Base-by-base conservation (phyloP, 495 filamentous ascomycete species). In the Penicillium diatomitis region DNA sequence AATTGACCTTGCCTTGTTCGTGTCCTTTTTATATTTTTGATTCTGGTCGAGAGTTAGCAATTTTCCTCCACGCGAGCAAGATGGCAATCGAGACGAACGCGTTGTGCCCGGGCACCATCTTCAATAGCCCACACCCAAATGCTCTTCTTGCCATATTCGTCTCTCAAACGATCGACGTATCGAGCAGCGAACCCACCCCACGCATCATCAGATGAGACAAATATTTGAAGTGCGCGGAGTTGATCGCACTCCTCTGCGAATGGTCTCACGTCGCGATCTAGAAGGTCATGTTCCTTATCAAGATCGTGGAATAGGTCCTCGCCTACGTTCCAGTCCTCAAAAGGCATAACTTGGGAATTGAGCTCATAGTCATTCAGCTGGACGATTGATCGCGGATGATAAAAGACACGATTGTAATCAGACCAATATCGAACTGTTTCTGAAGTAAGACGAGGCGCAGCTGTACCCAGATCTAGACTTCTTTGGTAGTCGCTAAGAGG, bases 211-310 rank as follows among this genome's bases (percentile, higher is more conserved):
- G 84, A 68, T 8, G 80, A 76, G 0, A 86, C 75, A 43, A 96
- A 76, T 20, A 97, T 57, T 58, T 97, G 90, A 31, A 99, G 65
- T 0, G 83, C 91, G 61, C 96, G 90, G 66, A 97, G 72, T 49
- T 87, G 82, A 62, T 99, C 92, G 50, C 90, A 92, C 66, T 96
- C 92, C 67, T 99, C 92, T 2, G 82, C 80, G 58, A 95, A 95
- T 0, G 79, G 78, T 47, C 94, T 76, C 31, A 97, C 58, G 62
- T 99, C 94, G 12, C 90, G 75, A 58, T 99, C 92, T 6, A 97
- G 67, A 5, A 97, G 53, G 57, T 96, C 90, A 50, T 87, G 80
- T 54, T 96, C 90, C 52, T 82, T 82, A 58, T 97, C 88, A 12
- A 96, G 71, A 40, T 76, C 78, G 28, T 65, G 70, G 55, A 97